Percentiles rank a stretch among this genome's conserved stretches.
These are phyloP conservation scores for Phytophthora crassamura DNA, from an alignment of 352 stramenopile species.

Conservation along the genomic window DNA sequence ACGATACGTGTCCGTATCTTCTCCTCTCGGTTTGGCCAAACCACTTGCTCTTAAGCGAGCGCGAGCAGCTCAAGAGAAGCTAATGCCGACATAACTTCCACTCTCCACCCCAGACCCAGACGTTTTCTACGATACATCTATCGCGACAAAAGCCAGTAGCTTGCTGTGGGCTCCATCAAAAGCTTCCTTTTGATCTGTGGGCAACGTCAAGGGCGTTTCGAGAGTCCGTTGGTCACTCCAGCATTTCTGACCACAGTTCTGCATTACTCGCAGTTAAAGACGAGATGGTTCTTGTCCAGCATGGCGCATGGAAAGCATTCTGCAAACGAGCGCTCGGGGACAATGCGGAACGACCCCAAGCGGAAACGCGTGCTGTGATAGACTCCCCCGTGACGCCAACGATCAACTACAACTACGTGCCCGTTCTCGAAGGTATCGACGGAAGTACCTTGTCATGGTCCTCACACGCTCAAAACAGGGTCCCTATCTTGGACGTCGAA, in stretches of 20 bases:
- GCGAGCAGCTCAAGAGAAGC: too few relatives aligned
- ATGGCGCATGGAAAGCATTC: conserved; percentile 17
- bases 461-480: conserved; percentile 14
- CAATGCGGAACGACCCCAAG: conserved; percentile 32
- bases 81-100: too few relatives aligned
- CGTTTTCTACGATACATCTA: neutral
- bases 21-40: too few relatives aligned
- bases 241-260: conserved; percentile 30
- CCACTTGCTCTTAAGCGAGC: too few relatives aligned
- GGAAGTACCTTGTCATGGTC: conserved; percentile 26
- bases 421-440: conserved; percentile 36
- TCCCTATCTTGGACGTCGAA: conserved; percentile 40
- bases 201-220: conserved; percentile 20
- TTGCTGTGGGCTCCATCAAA: conserved; percentile 5
- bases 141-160: conserved; percentile 12
- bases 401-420: conserved; percentile 27
- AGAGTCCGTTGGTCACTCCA: conserved; percentile 9
- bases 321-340: conserved; percentile 9
- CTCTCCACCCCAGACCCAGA: neutral
- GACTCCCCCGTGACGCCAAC: conserved; percentile 20
- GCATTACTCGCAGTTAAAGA: conserved; percentile 19
- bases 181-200: conserved; percentile 5
- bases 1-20: too few relatives aligned
- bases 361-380: conserved; percentile 12
- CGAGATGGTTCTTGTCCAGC: neutral